Percentiles rank a stretch among this genome's conserved stretches.
phyloP scores from a whole-genome alignment of 2,329 filamentous ascomycete species.

The Westerdykella ornata region DNA sequence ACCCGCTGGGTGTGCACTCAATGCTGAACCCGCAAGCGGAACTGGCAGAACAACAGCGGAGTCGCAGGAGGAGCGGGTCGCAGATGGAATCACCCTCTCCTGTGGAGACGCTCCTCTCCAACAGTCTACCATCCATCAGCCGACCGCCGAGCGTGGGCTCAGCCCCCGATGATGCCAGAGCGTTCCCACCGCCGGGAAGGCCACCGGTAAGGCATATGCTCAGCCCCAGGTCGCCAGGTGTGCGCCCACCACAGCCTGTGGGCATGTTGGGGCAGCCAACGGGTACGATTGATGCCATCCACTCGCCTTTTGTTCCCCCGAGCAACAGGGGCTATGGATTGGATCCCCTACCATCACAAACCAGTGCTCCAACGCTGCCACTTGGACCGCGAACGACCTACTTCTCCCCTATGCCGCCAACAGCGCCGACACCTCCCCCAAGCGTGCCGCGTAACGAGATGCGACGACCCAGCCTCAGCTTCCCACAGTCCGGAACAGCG shows the following conservation, averaged over 20 bases:
- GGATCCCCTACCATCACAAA: slow-evolving; percentile 41
- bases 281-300: slow-evolving; percentile 45
- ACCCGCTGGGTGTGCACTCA: slow-evolving; percentile 40
- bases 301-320: slow-evolving; percentile 44
- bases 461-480: slow-evolving; percentile 31
- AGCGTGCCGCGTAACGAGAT: slow-evolving; percentile 20
- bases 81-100: slow-evolving; percentile 41
- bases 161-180: slow-evolving; percentile 22
- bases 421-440: slow-evolving; percentile 30
- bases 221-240: slow-evolving; percentile 51
- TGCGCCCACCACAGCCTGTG: slow-evolving; percentile 48
- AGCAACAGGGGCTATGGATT: slow-evolving; percentile 39
- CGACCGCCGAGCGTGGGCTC: slow-evolving; percentile 32
- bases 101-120: slow-evolving; percentile 32
- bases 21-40: slow-evolving; percentile 43
- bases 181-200: slow-evolving; percentile 21
- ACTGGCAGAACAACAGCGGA: slow-evolving; percentile 23
- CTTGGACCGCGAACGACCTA: slow-evolving; percentile 34
- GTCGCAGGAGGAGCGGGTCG: slow-evolving; percentile 38
- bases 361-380: slow-evolving; percentile 44
- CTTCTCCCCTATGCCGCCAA: slow-evolving; percentile 22
- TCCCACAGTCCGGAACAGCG: slow-evolving; percentile 38
- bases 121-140: slow-evolving; percentile 31
- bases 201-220: slow-evolving; percentile 45
- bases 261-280: slow-evolving; percentile 40